phyloP scores from a whole-genome alignment of 2,329 filamentous ascomycete genomes.

The Scedosporium aurantiacum region DNA sequence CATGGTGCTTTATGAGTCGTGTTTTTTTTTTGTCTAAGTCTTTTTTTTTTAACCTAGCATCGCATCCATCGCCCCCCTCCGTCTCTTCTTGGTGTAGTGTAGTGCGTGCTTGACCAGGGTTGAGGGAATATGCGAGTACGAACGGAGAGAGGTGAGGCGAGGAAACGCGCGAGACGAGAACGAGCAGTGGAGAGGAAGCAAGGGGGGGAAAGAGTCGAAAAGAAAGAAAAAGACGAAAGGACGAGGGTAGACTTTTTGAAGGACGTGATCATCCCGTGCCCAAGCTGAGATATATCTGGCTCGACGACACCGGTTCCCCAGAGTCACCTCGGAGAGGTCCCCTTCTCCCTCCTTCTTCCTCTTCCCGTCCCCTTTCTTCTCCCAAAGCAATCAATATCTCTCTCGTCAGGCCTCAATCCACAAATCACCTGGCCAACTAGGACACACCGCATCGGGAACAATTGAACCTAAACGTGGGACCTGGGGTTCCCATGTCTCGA shows the following conservation, averaged over 20 bases:
- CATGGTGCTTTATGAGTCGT: neutral
- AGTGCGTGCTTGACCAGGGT: neutral
- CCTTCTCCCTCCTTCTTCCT: neutral
- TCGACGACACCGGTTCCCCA: neutral
- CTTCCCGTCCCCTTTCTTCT: neutral
- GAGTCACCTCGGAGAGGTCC: constrained; percentile 1
- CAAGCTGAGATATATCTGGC: constrained; percentile 4
- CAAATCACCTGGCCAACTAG: neutral
- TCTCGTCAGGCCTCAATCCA: constrained; percentile 4
- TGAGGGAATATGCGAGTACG: neutral
- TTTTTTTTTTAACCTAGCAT: neutral
- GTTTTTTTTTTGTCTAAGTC: neutral
- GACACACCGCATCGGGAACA: neutral
- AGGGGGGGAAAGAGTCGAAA: neutral
- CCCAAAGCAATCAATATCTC: neutral
- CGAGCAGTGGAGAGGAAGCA: too few species aligned
- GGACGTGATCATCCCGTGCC: neutral
- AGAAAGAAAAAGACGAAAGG: neutral
- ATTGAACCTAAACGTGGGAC: neutral
- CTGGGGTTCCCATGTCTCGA: neutral
- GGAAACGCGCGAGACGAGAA: neutral
- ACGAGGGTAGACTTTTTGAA: neutral
- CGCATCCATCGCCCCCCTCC: neutral
- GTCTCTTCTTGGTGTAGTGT: neutral
- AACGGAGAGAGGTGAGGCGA: neutral